Conservation (phyloP, 208 protist species). For the Plasmodiophora brassicae region DNA sequence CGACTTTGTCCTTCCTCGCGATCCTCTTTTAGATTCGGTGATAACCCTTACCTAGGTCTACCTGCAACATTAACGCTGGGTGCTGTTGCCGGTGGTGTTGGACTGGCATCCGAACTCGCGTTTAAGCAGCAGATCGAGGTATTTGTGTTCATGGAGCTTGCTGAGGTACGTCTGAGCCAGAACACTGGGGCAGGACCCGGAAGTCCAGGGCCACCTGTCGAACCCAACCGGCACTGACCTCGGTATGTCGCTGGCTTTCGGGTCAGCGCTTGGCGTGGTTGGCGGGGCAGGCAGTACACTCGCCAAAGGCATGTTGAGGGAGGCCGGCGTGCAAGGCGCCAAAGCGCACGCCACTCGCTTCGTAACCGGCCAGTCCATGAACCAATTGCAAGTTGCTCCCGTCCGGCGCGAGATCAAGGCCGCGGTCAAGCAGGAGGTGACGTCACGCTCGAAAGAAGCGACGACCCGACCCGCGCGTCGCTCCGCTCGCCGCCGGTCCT, state of each 20-base stretch:
- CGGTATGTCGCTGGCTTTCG: not conserved
- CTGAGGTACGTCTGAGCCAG: not conserved
- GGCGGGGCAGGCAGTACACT: not conserved
- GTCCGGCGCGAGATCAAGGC: not conserved
- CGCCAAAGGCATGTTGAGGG: not conserved
- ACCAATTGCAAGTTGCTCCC: constrained; percentile 4
- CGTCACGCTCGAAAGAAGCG: too few relatives aligned
- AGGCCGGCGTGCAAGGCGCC: not conserved
- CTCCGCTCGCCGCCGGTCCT: too few relatives aligned
- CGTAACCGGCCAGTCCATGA: not conserved
- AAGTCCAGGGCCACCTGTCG: not conserved
- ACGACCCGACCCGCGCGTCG: too few relatives aligned
- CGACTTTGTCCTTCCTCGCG: too few relatives aligned
- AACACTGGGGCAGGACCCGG: not conserved
- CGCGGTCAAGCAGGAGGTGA: too few relatives aligned
- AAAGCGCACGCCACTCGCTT: not conserved
- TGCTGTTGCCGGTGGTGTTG: constrained; percentile 11
- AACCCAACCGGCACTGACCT: not conserved
- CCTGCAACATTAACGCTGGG: not conserved
- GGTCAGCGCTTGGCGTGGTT: not conserved
- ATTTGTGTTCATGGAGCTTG: not conserved
- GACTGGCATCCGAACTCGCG: not conserved
- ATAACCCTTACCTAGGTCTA: not conserved
- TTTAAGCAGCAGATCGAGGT: constrained; percentile 11
- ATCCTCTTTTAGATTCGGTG: too few relatives aligned